These are phyloP conservation scores for Mycotypha africana DNA, from an alignment of 371 early-diverging fungal species.

Conservation along the genomic window DNA sequence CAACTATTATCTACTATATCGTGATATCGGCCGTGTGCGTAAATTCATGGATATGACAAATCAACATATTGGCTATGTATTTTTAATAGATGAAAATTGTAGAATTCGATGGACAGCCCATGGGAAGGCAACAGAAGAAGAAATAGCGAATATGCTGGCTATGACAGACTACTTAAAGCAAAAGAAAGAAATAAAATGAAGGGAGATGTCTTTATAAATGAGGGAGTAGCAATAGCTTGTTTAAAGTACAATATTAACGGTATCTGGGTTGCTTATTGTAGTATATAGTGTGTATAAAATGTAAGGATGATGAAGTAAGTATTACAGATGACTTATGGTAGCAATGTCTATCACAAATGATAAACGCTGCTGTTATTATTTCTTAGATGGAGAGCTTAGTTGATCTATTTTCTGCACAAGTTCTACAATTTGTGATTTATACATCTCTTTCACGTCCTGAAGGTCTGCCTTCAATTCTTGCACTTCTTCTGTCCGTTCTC, in stretches of 20 bases:
- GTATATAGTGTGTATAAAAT: too few species aligned
- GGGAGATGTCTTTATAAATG: too few species aligned
- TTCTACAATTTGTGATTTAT: conserved; percentile 69
- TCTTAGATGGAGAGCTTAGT: conserved; percentile 1
- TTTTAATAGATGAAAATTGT: conserved; percentile 68
- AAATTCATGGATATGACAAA: conserved; percentile 67
- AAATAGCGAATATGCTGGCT: conserved; percentile 54
- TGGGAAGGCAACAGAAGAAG: conserved; percentile 64
- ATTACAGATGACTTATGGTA: too few species aligned
- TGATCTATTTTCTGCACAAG: conserved; percentile 50
- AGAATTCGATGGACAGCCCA: conserved; percentile 86
- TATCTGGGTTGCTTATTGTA: too few species aligned
- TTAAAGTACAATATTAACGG: too few species aligned
- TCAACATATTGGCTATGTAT: conserved; percentile 74
- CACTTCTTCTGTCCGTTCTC: conserved; percentile 85
- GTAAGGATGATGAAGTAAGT: too few species aligned
- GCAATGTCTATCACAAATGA: too few species aligned
- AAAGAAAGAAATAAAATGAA: conserved; percentile 9
- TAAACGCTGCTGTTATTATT: too few species aligned
- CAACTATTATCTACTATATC: conserved; percentile 56
- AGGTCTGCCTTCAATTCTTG: conserved; percentile 81
- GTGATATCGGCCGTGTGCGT: conserved; percentile 53
- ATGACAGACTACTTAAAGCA: conserved; percentile 42
- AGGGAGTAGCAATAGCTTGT: too few species aligned
- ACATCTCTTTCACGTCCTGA: conserved; percentile 74